Evolutionary conservation across 2,329 filamentous ascomycete species (phyloP), one percentile per base, ranked within the genome.

Genomic region (Teratosphaeria destructans): DNA sequence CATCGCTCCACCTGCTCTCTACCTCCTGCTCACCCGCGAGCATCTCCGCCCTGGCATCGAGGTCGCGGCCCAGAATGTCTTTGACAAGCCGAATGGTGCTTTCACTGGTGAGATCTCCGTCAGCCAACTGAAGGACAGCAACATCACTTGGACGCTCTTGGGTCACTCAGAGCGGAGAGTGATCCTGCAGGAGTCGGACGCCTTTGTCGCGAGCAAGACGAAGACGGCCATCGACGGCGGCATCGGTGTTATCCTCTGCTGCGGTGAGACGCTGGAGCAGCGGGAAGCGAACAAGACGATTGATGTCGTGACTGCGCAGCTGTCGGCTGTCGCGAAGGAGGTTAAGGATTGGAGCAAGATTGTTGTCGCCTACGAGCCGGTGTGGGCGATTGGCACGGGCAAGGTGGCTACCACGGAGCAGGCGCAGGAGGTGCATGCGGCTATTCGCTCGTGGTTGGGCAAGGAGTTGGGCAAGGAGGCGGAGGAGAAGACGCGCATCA

Each of bases 41-140:
- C 82, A 86, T 72, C 83, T 93, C 70, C 85, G 86, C 74, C 73
- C 83, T 69, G 85, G 86, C 66, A 81, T 99, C 74, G 88, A 89
- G 72, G 89, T 99, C 64, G 89, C 93, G 60, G 87, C 94, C 60
- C 94, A 99, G 81, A 99, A 99, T 79, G 90, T 97, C 77, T 97
- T 85, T 78, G 89, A 97, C 68, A 68, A 71, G 66, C 90, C 91
- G 75, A 91, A 94, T 77, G 94, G 94, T 70, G 94, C 94, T 70
- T 97, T 89, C 82, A 99, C 94, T 39, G 94, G 94, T 72, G 94
- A 99, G 81, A 94, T 96, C 79, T 92, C 88, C 66, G 92, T 92
- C 65, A 80, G 86, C 63, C 94, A 97, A 81, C 86, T 99, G 71
- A 87, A 89, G 78, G 94, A 97, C 78, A 85, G 82, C 78, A 85